Evolutionary conservation across 768 basidiomycete genomes (phyloP), one percentile per base, ranked within the genome.

Genomic region (Amanita inopinata): DNA sequence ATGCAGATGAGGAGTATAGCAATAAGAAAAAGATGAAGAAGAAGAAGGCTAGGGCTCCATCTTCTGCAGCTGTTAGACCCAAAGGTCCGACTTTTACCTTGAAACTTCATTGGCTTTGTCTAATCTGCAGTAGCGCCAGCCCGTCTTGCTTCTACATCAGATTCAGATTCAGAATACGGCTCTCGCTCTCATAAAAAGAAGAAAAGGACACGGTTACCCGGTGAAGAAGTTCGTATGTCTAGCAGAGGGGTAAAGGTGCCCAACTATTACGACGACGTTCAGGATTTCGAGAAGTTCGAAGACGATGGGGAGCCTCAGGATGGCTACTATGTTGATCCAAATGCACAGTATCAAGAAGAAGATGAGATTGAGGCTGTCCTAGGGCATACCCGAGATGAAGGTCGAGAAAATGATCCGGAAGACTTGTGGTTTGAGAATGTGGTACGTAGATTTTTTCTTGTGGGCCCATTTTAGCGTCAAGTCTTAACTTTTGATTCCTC

Each of bases 281-380:
- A 82, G 40, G 83, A 86, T 55, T 83, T 84, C 49, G 87, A 85
- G 51, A 73, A 76, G 56, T 73, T 74, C 44, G 73, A 73, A 38
- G 77, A 78, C 17, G 81, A 83, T 30, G 82, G 79, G 32, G 78
- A 78, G 19, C 65, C 61, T 22, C 69, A 67, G 18, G 66, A 71
- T 33, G 69, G 63, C 9, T 79, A 77, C 55, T 77, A 72, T 47
- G 67, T 64, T 32, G 79, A 77, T 48, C 72, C 73, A 39, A 66
- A 65, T 34, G 55, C 60, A 4, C 69, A 71, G 43, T 69, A 70
- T 49, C 74, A 79, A 55, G 83, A 87, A 45, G 73, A 76, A 50
- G 85, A 93, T 49, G 90, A 91, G 59, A 94, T 99, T 34, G 96
- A 99, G 62, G 78, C 78, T 28, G 90, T 99, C 30, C 73, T 94